Conservation (phyloP, 345 rosid species). For the Mercurialis annua region DNA sequence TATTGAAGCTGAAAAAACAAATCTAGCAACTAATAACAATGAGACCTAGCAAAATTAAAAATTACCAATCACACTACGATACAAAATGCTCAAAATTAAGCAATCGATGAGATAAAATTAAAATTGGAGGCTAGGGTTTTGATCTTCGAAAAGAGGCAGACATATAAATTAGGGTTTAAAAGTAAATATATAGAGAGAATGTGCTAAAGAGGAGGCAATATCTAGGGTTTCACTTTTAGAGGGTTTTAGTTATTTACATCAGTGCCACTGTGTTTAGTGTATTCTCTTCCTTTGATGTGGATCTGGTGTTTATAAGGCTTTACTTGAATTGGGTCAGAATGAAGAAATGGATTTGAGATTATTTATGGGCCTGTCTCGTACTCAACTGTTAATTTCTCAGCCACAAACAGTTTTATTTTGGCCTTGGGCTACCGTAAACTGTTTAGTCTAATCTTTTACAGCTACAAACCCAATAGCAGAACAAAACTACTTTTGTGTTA, state of each 20-base stretch:
- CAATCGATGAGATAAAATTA: no score
- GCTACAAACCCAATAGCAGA: no score
- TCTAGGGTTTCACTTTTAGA: conserved; percentile 12
- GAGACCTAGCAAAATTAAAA: not conserved
- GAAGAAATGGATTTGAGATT: no score
- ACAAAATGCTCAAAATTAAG: not conserved
- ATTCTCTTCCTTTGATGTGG: no score
- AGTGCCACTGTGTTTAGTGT: not conserved
- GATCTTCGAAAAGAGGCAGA: not conserved
- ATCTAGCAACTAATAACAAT: not conserved
- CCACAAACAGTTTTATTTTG: no score
- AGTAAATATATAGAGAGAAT: not conserved
- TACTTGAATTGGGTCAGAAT: no score
- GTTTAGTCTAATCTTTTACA: no score
- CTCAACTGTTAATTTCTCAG: no score
- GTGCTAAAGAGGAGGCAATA: not conserved
- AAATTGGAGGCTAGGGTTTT: conserved; percentile 11
- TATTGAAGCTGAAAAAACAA: not conserved
- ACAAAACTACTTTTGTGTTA: no score
- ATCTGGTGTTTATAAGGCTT: no score
- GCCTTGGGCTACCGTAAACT: no score
- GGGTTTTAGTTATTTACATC: not conserved
- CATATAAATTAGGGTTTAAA: not conserved
- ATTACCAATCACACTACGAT: not conserved
- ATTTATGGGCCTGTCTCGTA: no score